Evolutionary conservation across 805 yeast genomes (phyloP).

Genomic region (Blastobotrys robertii): DNA sequence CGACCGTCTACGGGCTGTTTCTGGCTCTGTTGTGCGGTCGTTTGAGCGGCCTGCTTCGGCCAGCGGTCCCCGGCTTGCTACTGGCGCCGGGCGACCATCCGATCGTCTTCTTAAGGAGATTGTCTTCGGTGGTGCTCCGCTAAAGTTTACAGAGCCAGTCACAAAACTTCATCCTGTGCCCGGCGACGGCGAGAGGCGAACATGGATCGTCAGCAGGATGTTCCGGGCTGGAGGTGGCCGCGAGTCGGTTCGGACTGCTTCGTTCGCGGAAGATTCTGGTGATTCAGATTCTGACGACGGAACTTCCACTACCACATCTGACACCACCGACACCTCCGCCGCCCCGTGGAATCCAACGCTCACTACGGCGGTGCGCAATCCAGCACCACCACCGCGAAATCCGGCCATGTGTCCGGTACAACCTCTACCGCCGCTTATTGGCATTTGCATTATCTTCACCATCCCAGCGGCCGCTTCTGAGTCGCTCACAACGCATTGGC

Average conservation of each 20-base stretch:
- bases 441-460: slow-evolving; percentile 13
- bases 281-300: background rate
- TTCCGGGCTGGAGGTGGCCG: slow-evolving; percentile 14
- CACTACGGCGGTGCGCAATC: background rate
- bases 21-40: slow-evolving; percentile 6
- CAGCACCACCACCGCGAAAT: slow-evolving; percentile 7
- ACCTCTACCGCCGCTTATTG: slow-evolving; percentile 1
- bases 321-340: background rate
- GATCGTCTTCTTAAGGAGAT: slow-evolving; percentile 13
- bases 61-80: too few relatives aligned
- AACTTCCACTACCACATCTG: too few relatives aligned
- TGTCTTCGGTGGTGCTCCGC: slow-evolving; percentile 19
- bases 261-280: background rate
- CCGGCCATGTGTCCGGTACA: slow-evolving; percentile 3
- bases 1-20: background rate
- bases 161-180: slow-evolving; percentile 20
- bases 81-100: background rate
- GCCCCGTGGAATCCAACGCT: slow-evolving; percentile 1
- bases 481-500: slow-evolving; percentile 16
- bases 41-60: background rate
- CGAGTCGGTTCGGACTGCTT: background rate
- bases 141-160: slow-evolving; percentile 12
- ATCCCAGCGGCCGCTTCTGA: slow-evolving; percentile 9
- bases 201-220: slow-evolving; percentile 16
- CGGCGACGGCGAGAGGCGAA: slow-evolving; percentile 4